A percentile compares a stretch with the other conserved stretches of the same genome.
phyloP scores from a whole-genome alignment of 441 rosid species.

The Manihot esculenta region DNA sequence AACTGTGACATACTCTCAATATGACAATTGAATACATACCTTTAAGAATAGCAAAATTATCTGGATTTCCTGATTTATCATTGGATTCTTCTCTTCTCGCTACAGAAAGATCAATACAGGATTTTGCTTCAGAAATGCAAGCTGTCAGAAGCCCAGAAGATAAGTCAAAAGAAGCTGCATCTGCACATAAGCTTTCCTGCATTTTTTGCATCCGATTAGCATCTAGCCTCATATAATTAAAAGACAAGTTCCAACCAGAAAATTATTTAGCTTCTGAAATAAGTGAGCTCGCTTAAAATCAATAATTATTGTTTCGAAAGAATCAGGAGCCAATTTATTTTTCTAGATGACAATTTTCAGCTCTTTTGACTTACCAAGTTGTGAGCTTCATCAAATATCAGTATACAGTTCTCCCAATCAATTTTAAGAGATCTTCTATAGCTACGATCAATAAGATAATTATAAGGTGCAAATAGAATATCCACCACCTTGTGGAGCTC shows the following conservation, averaged over 20 bases:
- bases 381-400: conserved; percentile 99
- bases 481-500: conserved; percentile 91
- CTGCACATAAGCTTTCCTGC: conserved; percentile 96
- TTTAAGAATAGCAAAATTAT: conserved; percentile 90
- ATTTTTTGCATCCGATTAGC: conserved; percentile 24
- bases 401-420: conserved; percentile 64
- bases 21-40: conserved; percentile 41
- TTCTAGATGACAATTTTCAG: conserved; percentile 16
- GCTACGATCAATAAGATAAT: conserved; percentile 78
- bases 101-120: conserved; percentile 70
- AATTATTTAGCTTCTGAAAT: conserved; percentile 5
- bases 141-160: conserved; percentile 73
- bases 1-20: neutral
- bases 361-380: conserved; percentile 68
- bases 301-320: neutral
- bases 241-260: conserved; percentile 1
- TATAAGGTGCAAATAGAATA: conserved; percentile 88
- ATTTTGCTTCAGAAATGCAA: conserved; percentile 89
- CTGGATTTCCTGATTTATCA: conserved; percentile 75
- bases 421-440: conserved; percentile 59
- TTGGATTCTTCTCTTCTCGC: conserved; percentile 63
- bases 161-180: conserved; percentile 96
- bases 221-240: conserved; percentile 11
- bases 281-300: conserved; percentile 10
- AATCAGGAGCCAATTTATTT: neutral